Conservation (phyloP, 306 rosid species). For the Dryas drummondii region DNA sequence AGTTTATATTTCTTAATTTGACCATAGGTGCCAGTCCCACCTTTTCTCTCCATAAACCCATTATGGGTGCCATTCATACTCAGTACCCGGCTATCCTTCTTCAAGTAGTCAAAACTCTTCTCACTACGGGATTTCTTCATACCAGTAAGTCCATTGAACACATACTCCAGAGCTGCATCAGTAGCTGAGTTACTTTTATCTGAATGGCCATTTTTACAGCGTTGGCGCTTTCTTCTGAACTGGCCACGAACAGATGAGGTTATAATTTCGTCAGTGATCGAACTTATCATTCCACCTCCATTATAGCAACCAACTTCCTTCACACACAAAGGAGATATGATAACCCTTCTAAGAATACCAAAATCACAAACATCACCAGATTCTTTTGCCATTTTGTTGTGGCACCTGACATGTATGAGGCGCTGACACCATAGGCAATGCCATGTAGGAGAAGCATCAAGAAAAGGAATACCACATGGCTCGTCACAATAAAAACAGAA, state of each 20-base stretch:
- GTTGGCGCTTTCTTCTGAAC: conserved; percentile 51
- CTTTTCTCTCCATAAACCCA: conserved; percentile 32
- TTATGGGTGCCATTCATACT: conserved; percentile 21
- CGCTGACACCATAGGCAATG: conserved; percentile 80
- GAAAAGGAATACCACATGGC: conserved; percentile 74
- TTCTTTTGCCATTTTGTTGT: conserved; percentile 55
- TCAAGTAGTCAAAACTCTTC: conserved; percentile 23
- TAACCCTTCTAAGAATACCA: conserved; percentile 55
- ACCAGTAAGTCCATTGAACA: conserved; percentile 46
- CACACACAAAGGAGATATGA: conserved; percentile 63
- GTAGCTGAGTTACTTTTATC: conserved; percentile 33
- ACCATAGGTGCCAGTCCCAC: conserved; percentile 26
- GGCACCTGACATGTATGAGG: conserved; percentile 79
- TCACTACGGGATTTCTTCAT: conserved; percentile 46
- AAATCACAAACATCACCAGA: conserved; percentile 69
- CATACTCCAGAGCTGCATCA: conserved; percentile 44
- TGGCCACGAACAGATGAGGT: conserved; percentile 50
- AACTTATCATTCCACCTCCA: conserved; percentile 34
- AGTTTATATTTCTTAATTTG: conserved; percentile 48
- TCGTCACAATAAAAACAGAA: conserved; percentile 70
- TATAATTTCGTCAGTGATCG: conserved; percentile 37
- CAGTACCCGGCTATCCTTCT: conserved; percentile 29
- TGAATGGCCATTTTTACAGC: conserved; percentile 37
- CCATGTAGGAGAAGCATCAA: conserved; percentile 78
- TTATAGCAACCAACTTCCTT: conserved; percentile 54